A percentile compares a stretch with the other conserved stretches of the same genome.
These are phyloP conservation scores for Claviceps sp. DNA, from an alignment of 2,329 filamentous ascomycete genomes.

Conservation along the genomic window DNA sequence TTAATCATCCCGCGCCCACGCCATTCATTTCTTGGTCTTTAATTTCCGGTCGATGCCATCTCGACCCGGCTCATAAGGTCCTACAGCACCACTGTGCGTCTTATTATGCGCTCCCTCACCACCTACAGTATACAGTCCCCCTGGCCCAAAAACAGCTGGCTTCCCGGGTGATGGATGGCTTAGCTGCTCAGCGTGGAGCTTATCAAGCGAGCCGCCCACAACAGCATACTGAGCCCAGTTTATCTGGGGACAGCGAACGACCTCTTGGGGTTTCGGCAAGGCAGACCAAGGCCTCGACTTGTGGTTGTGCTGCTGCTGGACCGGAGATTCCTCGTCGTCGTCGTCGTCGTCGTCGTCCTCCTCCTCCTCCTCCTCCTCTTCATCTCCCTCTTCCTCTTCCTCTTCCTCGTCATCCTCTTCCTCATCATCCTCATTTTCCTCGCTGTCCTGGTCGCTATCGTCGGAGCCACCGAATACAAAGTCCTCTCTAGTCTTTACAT, in stretches of 20 bases:
- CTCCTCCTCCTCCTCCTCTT: constrained; percentile 2
- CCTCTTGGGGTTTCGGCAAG: constrained; percentile 65
- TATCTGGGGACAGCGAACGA: constrained; percentile 76
- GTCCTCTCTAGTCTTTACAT: constrained; percentile 26
- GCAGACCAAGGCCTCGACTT: constrained; percentile 36
- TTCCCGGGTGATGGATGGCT: constrained; percentile 44
- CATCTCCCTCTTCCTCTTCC: constrained; percentile 8
- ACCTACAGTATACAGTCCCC: constrained; percentile 38
- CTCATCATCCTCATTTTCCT: constrained; percentile 14
- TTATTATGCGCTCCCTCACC: constrained; percentile 28
- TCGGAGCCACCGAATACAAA: constrained; percentile 10
- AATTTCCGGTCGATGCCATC: constrained; percentile 32
- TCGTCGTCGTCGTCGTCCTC: background rate
- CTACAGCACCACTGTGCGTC: constrained; percentile 36
- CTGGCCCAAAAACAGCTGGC: constrained; percentile 30
- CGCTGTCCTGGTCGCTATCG: constrained; percentile 17
- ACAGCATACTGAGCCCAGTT: constrained; percentile 94
- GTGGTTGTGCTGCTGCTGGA: constrained; percentile 9
- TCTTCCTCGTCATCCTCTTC: too few species aligned
- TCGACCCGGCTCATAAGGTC: constrained; percentile 40
- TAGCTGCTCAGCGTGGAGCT: constrained; percentile 69
- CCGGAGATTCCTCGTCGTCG: constrained; percentile 16
- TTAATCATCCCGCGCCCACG: background rate
- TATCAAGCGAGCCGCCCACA: constrained; percentile 66
- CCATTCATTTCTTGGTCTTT: constrained; percentile 17